Conservation (phyloP, 306 rosid species). For the Medicago ruthenica region DNA sequence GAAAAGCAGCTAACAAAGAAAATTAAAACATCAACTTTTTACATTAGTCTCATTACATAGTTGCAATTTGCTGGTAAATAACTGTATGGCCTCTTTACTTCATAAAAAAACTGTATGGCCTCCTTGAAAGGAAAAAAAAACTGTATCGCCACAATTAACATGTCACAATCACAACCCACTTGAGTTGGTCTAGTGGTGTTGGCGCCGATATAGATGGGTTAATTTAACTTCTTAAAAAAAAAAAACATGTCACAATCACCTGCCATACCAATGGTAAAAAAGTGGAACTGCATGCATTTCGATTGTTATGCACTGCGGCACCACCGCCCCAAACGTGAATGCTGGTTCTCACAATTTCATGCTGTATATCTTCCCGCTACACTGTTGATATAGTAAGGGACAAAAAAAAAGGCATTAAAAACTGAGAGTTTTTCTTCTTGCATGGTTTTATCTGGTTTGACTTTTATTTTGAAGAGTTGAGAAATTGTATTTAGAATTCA, state of each 20-base stretch:
- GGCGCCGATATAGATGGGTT: too few relatives aligned
- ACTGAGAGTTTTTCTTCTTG: not conserved
- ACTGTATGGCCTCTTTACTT: not conserved
- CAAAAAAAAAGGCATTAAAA: not conserved
- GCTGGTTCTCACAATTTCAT: not conserved
- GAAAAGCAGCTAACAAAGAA: slow-evolving; percentile 11
- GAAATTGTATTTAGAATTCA: not conserved
- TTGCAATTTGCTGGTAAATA: not conserved
- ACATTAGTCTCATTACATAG: not conserved
- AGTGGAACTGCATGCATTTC: not conserved
- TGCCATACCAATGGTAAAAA: too few relatives aligned
- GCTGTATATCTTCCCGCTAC: not conserved
- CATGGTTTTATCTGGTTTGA: not conserved
- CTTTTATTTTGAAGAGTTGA: not conserved
- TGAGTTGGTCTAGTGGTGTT: too few relatives aligned
- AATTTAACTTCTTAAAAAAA: too few relatives aligned
- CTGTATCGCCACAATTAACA: not conserved
- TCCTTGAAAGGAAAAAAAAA: too few relatives aligned
- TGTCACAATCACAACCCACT: too few relatives aligned
- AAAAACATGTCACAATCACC: too few relatives aligned
- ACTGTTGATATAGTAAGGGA: not conserved
- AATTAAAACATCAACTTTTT: slow-evolving; percentile 1
- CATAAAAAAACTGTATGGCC: too few relatives aligned
- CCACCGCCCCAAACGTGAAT: not conserved
- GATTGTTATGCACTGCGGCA: not conserved